Evolutionary conservation across 129 eudicot genomes (phyloP).

Genomic region (Oenanthe sinensis): DNA sequence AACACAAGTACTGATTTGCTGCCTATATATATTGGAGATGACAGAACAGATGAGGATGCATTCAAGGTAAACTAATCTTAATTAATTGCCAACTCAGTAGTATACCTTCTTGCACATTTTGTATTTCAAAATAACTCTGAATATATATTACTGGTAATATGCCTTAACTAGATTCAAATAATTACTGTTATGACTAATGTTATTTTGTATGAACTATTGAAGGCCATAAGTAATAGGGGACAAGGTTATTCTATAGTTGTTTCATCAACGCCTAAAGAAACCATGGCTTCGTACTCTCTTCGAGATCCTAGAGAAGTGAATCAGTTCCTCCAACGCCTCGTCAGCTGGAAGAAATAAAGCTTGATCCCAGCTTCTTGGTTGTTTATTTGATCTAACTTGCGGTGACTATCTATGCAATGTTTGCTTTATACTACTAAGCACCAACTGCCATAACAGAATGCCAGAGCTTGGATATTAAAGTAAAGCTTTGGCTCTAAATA

Average conservation of each 20-base stretch:
- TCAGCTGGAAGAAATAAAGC: background rate
- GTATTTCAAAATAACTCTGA: background rate
- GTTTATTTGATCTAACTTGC: background rate
- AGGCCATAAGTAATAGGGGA: background rate
- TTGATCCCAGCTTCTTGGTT: background rate
- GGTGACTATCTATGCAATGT: background rate
- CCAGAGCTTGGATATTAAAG: background rate
- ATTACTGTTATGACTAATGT: background rate
- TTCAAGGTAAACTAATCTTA: slow-evolving; percentile 30
- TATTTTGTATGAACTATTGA: background rate
- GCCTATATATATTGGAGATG: slow-evolving; percentile 52
- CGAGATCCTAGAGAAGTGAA: slow-evolving; percentile 39
- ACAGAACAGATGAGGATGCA: slow-evolving; percentile 51
- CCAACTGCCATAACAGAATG: background rate
- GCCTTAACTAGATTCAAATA: background rate
- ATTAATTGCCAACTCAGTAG: background rate
- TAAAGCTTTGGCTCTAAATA: background rate
- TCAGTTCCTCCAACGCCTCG: slow-evolving; percentile 28
- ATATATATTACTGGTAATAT: no score
- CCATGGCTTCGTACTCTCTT: slow-evolving; percentile 46
- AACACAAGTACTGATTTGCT: slow-evolving; percentile 29
- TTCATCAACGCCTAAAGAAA: slow-evolving; percentile 36
- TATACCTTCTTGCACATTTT: no score
- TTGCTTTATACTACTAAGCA: background rate
- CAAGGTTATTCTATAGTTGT: slow-evolving; percentile 23